These are phyloP conservation scores for Fraxinus americana DNA, from an alignment of 257 asterid species.

Conservation along the genomic window DNA sequence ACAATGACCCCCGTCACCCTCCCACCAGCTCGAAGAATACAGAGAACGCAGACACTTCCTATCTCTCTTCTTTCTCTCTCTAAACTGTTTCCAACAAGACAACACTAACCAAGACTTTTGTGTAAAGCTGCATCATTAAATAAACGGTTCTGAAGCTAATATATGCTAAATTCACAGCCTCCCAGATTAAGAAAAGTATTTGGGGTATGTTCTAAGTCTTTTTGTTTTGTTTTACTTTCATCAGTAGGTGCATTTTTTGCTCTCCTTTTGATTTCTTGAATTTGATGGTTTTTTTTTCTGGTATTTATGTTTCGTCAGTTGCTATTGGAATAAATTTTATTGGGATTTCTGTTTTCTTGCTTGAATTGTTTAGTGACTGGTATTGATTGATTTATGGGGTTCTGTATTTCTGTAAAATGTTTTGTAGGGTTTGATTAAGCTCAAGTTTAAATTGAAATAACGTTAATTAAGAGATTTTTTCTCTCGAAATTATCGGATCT, in stretches of 20 bases:
- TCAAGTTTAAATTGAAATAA: not conserved
- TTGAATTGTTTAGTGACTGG: not conserved
- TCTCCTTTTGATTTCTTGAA: not conserved
- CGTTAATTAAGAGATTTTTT: not conserved
- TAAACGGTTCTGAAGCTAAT: conserved; percentile 16
- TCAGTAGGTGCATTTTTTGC: not conserved
- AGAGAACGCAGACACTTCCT: conserved; percentile 37
- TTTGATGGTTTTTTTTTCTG: not conserved
- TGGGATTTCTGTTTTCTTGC: not conserved
- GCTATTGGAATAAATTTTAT: not conserved
- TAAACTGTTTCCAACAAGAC: conserved; percentile 17
- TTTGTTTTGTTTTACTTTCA: not conserved
- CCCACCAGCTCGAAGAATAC: conserved; percentile 17
- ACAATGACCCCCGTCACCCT: conserved; percentile 10
- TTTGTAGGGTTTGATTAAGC: not conserved
- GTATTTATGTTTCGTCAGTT: not conserved
- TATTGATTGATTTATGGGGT: not conserved
- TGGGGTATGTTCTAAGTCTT: not conserved
- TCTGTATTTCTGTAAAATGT: not conserved
- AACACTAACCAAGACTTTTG: conserved; percentile 24
- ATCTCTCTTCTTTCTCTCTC: conserved; percentile 14
- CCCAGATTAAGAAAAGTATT: conserved; percentile 12
- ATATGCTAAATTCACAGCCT: conserved; percentile 1
- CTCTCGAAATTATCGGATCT: not conserved
- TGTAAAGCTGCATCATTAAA: conserved; percentile 14